Evolutionary conservation across 1,284 basidiomycete species (phyloP).

Genomic region (Phellinidium pouzarii): DNA sequence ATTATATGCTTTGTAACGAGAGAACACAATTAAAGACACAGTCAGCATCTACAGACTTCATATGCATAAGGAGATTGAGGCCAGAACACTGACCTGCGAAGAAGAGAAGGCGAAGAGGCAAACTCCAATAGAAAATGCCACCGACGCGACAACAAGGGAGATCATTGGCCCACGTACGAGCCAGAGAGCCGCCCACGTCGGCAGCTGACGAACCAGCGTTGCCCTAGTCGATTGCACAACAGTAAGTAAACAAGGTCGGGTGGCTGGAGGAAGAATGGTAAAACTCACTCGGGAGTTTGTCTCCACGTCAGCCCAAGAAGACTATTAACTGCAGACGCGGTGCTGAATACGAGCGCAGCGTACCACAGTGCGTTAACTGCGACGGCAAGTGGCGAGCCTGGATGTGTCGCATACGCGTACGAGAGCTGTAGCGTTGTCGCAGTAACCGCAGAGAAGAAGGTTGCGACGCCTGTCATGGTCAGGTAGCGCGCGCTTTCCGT

Average conservation of each 20-base stretch:
- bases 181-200: neutral
- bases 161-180: slow-evolving; percentile 4
- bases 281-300: neutral
- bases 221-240: neutral
- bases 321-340: slow-evolving; percentile 24
- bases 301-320: slow-evolving; percentile 16
- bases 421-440: slow-evolving; percentile 21
- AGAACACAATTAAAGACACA: neutral
- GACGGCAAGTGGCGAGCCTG: neutral
- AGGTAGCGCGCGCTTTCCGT: slow-evolving; percentile 16
- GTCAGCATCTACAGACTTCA: neutral
- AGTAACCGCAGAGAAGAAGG: slow-evolving; percentile 26
- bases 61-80: neutral
- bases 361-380: slow-evolving; percentile 24
- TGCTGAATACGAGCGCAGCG: slow-evolving; percentile 24
- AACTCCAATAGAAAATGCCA: neutral
- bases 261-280: neutral
- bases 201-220: neutral
- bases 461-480: slow-evolving; percentile 25
- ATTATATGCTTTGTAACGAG: neutral
- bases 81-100: neutral
- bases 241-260: neutral
- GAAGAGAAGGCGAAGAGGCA: neutral
- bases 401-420: slow-evolving; percentile 3
- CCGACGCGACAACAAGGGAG: neutral